Evolutionary conservation across 371 early-diverging fungal species (phyloP).

Genomic region (Mucor sp.): DNA sequence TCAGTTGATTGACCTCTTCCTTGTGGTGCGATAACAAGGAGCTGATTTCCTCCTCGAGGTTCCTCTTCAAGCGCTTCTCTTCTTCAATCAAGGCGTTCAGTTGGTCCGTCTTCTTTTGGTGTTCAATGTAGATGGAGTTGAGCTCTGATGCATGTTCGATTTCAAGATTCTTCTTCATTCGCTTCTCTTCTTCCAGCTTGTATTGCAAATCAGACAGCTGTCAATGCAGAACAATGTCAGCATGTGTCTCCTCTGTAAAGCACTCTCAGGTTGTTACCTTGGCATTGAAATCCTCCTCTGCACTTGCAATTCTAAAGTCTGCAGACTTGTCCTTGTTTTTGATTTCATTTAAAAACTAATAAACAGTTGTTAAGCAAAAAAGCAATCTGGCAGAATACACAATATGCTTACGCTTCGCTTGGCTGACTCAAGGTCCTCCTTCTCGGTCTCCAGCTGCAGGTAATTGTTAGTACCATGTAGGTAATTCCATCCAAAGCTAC

Average conservation of each 20-base stretch:
- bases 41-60: conserved; percentile 14
- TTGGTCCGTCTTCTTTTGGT: not conserved
- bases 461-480: not conserved
- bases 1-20: not conserved
- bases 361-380: not conserved
- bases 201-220: conserved; percentile 25
- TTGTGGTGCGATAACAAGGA: conserved; percentile 3
- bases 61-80: conserved; percentile 11
- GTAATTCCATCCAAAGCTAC: not conserved
- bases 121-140: conserved; percentile 1
- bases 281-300: conserved; percentile 44
- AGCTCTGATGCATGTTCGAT: conserved; percentile 19
- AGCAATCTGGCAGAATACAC: not conserved
- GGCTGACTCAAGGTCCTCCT: conserved; percentile 42
- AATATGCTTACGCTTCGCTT: conserved; percentile 34
- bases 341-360: conserved; percentile 45
- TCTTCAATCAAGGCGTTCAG: conserved; percentile 16
- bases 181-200: conserved; percentile 21
- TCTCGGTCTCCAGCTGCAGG: conserved; percentile 16
- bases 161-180: conserved; percentile 18
- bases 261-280: conserved; percentile 23
- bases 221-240: not conserved
- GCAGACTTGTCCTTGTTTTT: conserved; percentile 50
- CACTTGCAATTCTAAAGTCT: conserved; percentile 45
- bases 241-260: not conserved